Base-by-base conservation (phyloP, 2,329 filamentous ascomycete species). In the Pyrenophora seminiperda region DNA sequence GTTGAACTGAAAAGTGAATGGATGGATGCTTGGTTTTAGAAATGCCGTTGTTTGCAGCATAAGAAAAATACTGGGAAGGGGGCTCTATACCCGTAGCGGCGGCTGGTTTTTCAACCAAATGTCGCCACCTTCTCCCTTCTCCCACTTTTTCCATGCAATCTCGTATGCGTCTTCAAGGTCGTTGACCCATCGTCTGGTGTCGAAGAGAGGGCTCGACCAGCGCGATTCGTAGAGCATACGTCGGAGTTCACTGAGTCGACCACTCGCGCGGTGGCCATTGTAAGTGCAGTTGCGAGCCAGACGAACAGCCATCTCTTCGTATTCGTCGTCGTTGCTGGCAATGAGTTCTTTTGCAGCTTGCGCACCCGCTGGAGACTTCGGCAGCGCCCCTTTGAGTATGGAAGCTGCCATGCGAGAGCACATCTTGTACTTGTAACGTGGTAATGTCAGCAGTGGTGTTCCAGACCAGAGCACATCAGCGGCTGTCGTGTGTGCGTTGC, bases 321-420 rank as follows among this genome's bases (percentile, higher is more conserved):
- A 99, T 46, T 94, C 85, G 31, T 86, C 82, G 61, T 99, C 94
- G 47, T 83, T 86, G 4, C 73, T 75, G 0, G 89, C 90, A 48
- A 96, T 91, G 22, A 99, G 80, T 50, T 97, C 91, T 14, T 75
- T 71, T 0, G 87, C 87, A 0, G 88, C 89, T 49, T 77, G 78
- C 5, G 77, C 75, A 3, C 93, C 91, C n/a, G 85, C 83, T 1
- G 78, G 75, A 0, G 78, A 81, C 59, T 85, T 87, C 0, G 94
- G 94, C 3, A 99, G 76, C 0, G 94, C 94, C 13, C 94, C 94
- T 58, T 86, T 89, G 22, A 99, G 80, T 48, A 99, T 97, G 9
- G 91, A 96, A 5, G 94, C 92, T 5, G 93, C 94, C 89, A 99
- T 99, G 45, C 94, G 89, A 34, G 91, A 96, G 74, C 94, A 99